These are phyloP conservation scores for Verticillium nubilum DNA, from an alignment of 2,329 filamentous ascomycete genomes.

Conservation along the genomic window DNA sequence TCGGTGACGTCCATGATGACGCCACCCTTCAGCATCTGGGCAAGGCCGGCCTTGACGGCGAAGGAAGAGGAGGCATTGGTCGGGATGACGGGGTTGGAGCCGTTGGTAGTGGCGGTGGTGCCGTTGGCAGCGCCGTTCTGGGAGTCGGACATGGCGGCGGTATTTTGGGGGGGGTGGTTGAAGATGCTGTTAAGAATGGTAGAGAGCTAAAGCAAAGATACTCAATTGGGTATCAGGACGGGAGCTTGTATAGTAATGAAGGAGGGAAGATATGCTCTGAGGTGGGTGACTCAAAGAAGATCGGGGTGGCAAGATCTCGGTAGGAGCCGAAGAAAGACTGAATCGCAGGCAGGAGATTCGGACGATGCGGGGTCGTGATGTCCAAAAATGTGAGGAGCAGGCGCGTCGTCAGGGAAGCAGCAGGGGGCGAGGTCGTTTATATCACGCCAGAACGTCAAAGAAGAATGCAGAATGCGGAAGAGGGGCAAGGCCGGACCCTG, in stretches of 20 bases:
- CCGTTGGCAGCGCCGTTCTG: slow-evolving; percentile 10
- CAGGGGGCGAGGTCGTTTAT: neutral
- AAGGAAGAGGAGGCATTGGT: slow-evolving; percentile 51
- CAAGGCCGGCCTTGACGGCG: slow-evolving; percentile 88
- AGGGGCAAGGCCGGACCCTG: neutral
- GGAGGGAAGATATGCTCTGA: neutral
- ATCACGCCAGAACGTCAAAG: neutral
- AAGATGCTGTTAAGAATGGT: neutral
- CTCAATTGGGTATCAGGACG: neutral
- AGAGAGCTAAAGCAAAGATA: neutral
- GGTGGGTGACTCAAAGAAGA: neutral
- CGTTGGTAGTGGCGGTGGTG: neutral
- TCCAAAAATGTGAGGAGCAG: neutral
- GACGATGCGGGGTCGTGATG: neutral
- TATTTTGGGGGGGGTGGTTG: neutral
- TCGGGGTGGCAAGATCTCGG: neutral
- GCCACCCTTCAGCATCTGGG: slow-evolving; percentile 97
- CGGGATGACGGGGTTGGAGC: slow-evolving; percentile 22
- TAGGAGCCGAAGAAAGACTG: neutral
- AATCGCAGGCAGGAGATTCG: neutral
- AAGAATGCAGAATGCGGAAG: neutral
- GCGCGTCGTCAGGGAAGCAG: neutral
- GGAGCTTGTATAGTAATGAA: no score
- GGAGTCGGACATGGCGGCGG: slow-evolving; percentile 1
- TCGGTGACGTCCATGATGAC: slow-evolving; percentile 99